A percentile compares a stretch with the other conserved stretches of the same genome.
Conservation (phyloP, 371 early-diverging fungal species). For the Nematocida displodere region DNA sequence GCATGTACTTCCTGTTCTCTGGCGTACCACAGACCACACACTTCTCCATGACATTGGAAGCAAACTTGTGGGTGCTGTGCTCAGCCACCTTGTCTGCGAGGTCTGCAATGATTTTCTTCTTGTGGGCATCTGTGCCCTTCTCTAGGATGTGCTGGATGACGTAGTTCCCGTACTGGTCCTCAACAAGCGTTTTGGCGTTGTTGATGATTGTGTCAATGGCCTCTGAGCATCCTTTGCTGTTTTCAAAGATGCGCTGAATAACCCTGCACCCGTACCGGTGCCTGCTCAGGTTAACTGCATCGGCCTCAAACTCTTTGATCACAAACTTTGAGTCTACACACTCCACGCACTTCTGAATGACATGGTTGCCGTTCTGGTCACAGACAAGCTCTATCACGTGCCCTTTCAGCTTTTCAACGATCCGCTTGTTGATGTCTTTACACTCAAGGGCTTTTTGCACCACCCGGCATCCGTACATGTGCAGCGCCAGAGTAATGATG, state of each 20-base stretch:
- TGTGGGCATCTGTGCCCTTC: conserved; percentile 69
- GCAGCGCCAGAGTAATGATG: conserved; percentile 80
- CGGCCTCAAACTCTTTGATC: conserved; percentile 87
- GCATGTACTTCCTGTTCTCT: conserved; percentile 71
- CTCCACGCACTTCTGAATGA: conserved; percentile 97
- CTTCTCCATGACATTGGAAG: conserved; percentile 87
- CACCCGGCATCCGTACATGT: conserved; percentile 99
- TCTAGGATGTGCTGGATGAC: conserved; percentile 97
- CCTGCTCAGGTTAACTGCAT: conserved; percentile 84
- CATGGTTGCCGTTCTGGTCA: conserved; percentile 99
- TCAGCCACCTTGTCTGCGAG: conserved; percentile 66
- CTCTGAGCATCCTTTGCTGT: conserved; percentile 65
- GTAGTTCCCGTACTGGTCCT: conserved; percentile 99
- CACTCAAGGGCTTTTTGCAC: conserved; percentile 92
- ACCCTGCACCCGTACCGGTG: conserved; percentile 99
- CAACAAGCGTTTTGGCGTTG: conserved; percentile 78
- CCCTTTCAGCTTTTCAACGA: conserved; percentile 82
- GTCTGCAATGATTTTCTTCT: conserved; percentile 71
- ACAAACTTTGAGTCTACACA: conserved; percentile 69
- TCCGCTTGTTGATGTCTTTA: conserved; percentile 69
- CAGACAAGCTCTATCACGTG: conserved; percentile 89
- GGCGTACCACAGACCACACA: conserved; percentile 69
- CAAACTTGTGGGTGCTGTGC: conserved; percentile 84
- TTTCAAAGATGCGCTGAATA: conserved; percentile 97
- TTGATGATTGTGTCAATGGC: conserved; percentile 65